A percentile compares a stretch with the other conserved stretches of the same genome.
Evolutionary conservation across 1,284 basidiomycete species (phyloP).

Genomic region (Gyrodon tennesseensis): DNA sequence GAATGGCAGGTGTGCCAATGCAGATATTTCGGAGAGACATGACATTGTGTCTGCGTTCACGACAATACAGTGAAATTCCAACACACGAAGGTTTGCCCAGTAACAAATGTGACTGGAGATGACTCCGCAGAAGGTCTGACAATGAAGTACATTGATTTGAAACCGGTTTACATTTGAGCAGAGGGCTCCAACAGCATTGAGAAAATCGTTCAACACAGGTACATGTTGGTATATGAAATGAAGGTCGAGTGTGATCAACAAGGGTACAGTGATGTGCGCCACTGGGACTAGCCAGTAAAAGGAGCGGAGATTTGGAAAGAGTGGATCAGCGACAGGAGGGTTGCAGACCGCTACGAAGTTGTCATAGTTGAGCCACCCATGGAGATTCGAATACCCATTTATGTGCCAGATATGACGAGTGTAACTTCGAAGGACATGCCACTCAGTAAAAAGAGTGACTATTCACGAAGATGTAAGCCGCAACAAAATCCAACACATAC

Average conservation of each 20-base stretch:
- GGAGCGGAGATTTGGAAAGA: constrained; percentile 14
- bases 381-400: not conserved
- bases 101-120: not conserved
- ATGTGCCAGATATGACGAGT: constrained; percentile 20
- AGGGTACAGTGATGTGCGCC: not conserved
- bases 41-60: not conserved
- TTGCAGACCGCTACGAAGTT: not conserved
- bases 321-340: not conserved
- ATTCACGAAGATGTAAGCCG: not conserved
- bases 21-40: constrained; percentile 1
- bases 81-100: not conserved
- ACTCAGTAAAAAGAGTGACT: constrained; percentile 1
- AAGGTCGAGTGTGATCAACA: constrained; percentile 1
- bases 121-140: not conserved
- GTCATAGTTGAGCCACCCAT: not conserved
- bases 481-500: not conserved
- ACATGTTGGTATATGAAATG: not conserved
- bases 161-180: not conserved
- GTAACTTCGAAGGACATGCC: constrained; percentile 18
- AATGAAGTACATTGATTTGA: not conserved
- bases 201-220: not conserved
- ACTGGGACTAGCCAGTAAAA: constrained; percentile 4
- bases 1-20: constrained; percentile 1
- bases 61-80: constrained; percentile 3
- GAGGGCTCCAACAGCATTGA: not conserved